phyloP scores from a whole-genome alignment of 805 yeast species.

The Suhomyces sp. region DNA sequence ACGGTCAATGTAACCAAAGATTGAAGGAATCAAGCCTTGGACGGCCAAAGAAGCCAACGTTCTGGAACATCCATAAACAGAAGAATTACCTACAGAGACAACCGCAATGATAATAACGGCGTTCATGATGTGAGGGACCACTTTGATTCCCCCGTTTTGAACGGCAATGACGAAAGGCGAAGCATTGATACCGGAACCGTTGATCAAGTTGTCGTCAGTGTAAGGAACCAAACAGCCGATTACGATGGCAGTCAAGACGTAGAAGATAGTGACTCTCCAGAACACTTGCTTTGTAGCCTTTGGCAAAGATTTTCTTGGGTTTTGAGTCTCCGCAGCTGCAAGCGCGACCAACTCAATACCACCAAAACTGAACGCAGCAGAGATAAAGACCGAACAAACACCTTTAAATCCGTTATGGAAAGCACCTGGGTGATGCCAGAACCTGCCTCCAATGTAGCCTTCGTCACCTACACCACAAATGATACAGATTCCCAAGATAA shows the following conservation, averaged over 20 bases:
- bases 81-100: constrained; percentile 72
- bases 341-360: constrained; percentile 59
- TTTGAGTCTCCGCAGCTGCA: constrained; percentile 55
- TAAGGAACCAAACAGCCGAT: constrained; percentile 50
- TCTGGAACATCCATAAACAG: constrained; percentile 72
- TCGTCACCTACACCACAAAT: constrained; percentile 30
- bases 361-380: constrained; percentile 60
- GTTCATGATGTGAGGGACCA: constrained; percentile 70
- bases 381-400: constrained; percentile 35
- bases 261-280: constrained; percentile 53
- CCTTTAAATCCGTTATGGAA: constrained; percentile 24
- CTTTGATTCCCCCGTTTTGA: constrained; percentile 56
- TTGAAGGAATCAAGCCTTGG: constrained; percentile 65
- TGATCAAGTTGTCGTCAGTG: constrained; percentile 44
- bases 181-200: constrained; percentile 56
- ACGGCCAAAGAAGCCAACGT: constrained; percentile 65
- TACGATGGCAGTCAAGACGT: constrained; percentile 24
- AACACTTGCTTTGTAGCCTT: constrained; percentile 54
- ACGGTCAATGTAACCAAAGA: constrained; percentile 39
- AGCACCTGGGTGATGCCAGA: constrained; percentile 22
- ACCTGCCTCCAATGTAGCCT: constrained; percentile 19
- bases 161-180: constrained; percentile 79
- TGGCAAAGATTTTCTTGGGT: constrained; percentile 57
- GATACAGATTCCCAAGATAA: constrained; percentile 28
- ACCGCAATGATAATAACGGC: constrained; percentile 72